phyloP scores from a whole-genome alignment of 2,329 filamentous ascomycete genomes.

The Pseudopyricularia cyperi region DNA sequence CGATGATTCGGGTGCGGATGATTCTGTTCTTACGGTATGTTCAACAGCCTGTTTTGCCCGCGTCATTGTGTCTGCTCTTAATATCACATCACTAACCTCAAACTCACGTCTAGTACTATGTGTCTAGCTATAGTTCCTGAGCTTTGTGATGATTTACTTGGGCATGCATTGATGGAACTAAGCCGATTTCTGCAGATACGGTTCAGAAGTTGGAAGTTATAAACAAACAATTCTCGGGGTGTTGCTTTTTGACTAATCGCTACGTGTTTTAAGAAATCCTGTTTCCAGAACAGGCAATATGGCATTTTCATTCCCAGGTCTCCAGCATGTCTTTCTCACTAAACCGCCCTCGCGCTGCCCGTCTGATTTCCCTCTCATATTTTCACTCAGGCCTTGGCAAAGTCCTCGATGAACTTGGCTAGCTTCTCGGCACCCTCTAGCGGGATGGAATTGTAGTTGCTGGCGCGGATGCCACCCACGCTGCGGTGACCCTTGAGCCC shows the following conservation, averaged over 20 bases:
- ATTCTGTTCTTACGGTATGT: slow-evolving; percentile 64
- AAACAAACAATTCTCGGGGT: no score
- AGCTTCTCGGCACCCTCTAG: slow-evolving; percentile 55
- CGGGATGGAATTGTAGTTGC: slow-evolving; percentile 80
- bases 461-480: slow-evolving; percentile 74
- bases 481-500: slow-evolving; percentile 83
- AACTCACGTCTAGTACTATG: slow-evolving; percentile 19
- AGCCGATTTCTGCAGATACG: not conserved
- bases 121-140: slow-evolving; percentile 23
- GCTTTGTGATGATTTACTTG: not conserved
- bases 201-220: not conserved
- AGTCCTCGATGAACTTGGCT: slow-evolving; percentile 45
- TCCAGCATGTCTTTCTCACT: no score
- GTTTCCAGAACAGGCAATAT: no score
- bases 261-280: no score
- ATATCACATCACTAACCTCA: not conserved
- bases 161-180: not conserved
- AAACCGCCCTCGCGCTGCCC: not conserved
- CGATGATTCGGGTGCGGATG: slow-evolving; percentile 51
- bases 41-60: not conserved
- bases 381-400: slow-evolving; percentile 21
- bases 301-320: no score
- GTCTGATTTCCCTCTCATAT: not conserved
- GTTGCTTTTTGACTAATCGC: no score
- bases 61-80: not conserved